These are phyloP conservation scores for Tritrichomonas foetus DNA, from an alignment of 208 protist species.

Conservation along the genomic window DNA sequence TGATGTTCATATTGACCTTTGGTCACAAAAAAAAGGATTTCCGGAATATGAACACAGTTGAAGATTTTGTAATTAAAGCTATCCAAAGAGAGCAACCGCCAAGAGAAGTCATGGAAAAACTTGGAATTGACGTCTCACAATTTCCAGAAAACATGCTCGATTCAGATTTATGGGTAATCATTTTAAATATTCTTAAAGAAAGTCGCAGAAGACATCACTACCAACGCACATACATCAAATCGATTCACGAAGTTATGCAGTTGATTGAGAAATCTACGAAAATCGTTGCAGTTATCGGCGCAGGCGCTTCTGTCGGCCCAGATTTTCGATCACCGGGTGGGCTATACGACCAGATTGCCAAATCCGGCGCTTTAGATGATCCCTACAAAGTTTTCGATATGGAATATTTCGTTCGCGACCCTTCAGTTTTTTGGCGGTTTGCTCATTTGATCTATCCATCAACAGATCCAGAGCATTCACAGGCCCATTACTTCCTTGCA, in stretches of 20 bases:
- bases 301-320: not conserved
- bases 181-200: no score
- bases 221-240: not conserved
- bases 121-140: no score
- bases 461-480: not conserved
- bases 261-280: not conserved
- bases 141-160: no score
- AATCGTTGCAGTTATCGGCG: conserved; percentile 24
- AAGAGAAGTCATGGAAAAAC: no score
- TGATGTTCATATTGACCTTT: no score
- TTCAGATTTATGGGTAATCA: no score
- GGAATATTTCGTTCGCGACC: not conserved
- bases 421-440: conserved; percentile 4
- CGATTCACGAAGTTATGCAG: not conserved
- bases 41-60: no score
- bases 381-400: conserved; percentile 12
- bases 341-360: not conserved
- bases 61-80: no score
- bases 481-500: conserved; percentile 9
- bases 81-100: no score
- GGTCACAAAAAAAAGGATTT: no score
- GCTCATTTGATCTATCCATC: not conserved
- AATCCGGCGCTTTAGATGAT: not conserved
- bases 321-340: conserved; percentile 3
- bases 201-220: no score